Evolutionary conservation across 441 rosid genomes (phyloP), one percentile per base, ranked within the genome.

Genomic region (Erodium moschatum): DNA sequence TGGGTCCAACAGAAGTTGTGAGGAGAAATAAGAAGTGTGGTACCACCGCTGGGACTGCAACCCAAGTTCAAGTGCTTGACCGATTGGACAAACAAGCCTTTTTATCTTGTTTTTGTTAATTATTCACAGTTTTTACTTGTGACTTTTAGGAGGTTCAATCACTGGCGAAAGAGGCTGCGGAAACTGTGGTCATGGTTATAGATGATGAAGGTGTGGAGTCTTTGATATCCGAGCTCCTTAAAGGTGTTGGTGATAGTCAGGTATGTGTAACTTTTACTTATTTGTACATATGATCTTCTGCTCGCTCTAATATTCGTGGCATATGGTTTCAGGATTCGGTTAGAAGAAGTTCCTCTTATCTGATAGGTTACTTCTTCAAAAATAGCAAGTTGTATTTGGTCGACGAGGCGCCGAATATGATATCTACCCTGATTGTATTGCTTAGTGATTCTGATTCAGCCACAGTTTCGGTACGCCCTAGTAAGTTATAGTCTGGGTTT

Each of bases 361-460:
- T 92, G 78, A 90, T 96, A 69, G 98, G 98, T 66, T 90, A 82
- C 81, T 88, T 96, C 76, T 92, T 87, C 82, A 89, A 90, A 79
- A 86, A 87, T 80, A 89, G 97, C 96, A 90, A 92, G 78, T 79
- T 92, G 56, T 88, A 89, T 84, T 86, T 96, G 86, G 94, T 82
- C 77, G 98, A 96, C 81, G 99, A 96, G 83, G 89, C 96, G 77
- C 90, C 98, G 61, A 96, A 86, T 78, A 88, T 90, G 93, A 90
- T 96, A 79, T 85, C 98, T 70, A 77, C 96, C 64, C 80, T 95
- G 81, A 86, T 96, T 77, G 73, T 96, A 70, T 79, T 92, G 87
- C 97, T 92, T 54, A 90, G 99, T 65, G 99, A 96, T 83, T 74
- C 86, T 18, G 94, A 96, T 75, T 79, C 97, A 64, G 84, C 81